Evolutionary conservation across 2,329 filamentous ascomycete genomes (phyloP).

Genomic region (Scytalidium lignicola): DNA sequence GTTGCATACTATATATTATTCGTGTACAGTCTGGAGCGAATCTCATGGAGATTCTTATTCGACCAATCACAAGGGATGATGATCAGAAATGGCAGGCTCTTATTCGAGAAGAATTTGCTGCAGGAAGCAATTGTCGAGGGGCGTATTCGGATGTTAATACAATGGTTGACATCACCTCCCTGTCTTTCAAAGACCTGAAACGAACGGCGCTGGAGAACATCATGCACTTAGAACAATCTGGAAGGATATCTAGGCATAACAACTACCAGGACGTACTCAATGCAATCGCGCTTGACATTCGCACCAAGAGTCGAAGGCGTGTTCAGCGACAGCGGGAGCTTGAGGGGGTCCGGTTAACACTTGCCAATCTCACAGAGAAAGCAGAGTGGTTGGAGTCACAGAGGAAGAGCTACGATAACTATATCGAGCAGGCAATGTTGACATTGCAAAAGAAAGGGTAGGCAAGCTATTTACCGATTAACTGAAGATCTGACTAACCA

Average conservation of each 20-base stretch:
- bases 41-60: constrained; percentile 92
- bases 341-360: constrained; percentile 73
- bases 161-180: constrained; percentile 80
- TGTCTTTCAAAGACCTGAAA: constrained; percentile 91
- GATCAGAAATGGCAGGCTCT: constrained; percentile 82
- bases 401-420: constrained; percentile 96
- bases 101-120: constrained; percentile 73
- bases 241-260: constrained; percentile 81
- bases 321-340: constrained; percentile 89
- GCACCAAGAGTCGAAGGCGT: constrained; percentile 89
- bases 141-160: constrained; percentile 85
- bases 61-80: constrained; percentile 80
- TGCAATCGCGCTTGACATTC: constrained; percentile 91
- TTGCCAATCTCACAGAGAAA: constrained; percentile 75
- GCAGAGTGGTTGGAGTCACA: constrained; percentile 91
- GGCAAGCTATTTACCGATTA: constrained; percentile 24
- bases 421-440: constrained; percentile 97
- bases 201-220: constrained; percentile 91
- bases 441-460: constrained; percentile 94
- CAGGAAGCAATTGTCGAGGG: constrained; percentile 63
- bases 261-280: constrained; percentile 98
- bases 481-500: constrained; percentile 10
- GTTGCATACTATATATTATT: constrained; percentile 96
- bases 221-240: constrained; percentile 78
- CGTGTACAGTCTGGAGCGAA: constrained; percentile 88